These are phyloP conservation scores for Fragaria ananassa DNA, from an alignment of 306 rosid species.

Conservation along the genomic window DNA sequence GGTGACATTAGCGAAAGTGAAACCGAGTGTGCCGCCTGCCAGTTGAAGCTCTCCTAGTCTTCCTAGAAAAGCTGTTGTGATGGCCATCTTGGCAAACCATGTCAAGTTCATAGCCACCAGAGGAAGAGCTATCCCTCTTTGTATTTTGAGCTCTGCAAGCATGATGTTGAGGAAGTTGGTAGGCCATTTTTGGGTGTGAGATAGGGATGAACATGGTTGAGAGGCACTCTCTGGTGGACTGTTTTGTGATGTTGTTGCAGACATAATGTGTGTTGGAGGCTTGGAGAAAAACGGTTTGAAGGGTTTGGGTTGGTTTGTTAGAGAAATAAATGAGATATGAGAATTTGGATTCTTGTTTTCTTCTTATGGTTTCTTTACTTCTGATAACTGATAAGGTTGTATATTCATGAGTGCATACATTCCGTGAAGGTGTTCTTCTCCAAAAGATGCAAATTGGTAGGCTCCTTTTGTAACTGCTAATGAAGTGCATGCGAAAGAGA, in stretches of 20 bases:
- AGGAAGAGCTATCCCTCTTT: constrained; percentile 57
- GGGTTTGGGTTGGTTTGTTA: constrained; percentile 15
- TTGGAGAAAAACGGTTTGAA: constrained; percentile 10
- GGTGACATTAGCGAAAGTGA: constrained; percentile 88
- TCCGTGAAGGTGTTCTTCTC: constrained; percentile 35
- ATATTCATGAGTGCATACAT: constrained; percentile 34
- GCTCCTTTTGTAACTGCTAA: constrained; percentile 28
- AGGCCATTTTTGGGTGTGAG: constrained; percentile 28
- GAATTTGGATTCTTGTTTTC: neutral
- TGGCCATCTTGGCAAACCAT: constrained; percentile 70
- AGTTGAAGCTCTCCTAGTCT: constrained; percentile 65
- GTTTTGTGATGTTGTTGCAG: constrained; percentile 41
- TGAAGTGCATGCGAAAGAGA: constrained; percentile 11
- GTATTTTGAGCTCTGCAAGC: constrained; percentile 57
- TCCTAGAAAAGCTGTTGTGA: constrained; percentile 84
- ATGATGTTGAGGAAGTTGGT: constrained; percentile 15
- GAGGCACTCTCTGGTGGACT: constrained; percentile 19
- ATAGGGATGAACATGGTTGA: constrained; percentile 16
- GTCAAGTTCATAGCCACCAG: constrained; percentile 73
- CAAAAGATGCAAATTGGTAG: constrained; percentile 18
- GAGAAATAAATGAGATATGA: neutral
- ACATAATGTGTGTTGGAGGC: constrained; percentile 26
- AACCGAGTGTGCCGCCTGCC: constrained; percentile 78
- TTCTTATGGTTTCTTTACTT: neutral
- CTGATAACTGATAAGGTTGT: constrained; percentile 14